These are phyloP conservation scores for Penicillium sp. DNA, from an alignment of 2,329 filamentous ascomycete species.

Conservation along the genomic window DNA sequence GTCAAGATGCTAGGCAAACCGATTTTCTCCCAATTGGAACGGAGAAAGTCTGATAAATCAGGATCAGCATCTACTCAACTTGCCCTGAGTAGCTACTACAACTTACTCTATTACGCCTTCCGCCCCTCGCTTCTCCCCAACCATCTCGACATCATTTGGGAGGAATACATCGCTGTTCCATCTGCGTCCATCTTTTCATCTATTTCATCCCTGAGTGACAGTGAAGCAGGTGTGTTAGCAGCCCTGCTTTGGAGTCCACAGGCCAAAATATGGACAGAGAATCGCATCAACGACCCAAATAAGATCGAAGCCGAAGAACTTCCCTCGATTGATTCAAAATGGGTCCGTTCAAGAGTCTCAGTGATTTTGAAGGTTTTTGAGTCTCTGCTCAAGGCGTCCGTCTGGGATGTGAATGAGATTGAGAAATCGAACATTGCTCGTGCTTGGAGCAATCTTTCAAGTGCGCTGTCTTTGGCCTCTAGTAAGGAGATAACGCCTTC, in stretches of 20 bases:
- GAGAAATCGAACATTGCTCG: conserved; percentile 51
- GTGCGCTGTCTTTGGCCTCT: conserved; percentile 59
- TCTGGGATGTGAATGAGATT: conserved; percentile 50
- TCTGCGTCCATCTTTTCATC: conserved; percentile 58
- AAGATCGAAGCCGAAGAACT: conserved; percentile 70
- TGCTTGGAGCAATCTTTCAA: conserved; percentile 62
- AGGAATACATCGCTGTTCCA: conserved; percentile 67
- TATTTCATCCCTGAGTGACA: conserved; percentile 54
- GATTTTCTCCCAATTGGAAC: conserved; percentile 66
- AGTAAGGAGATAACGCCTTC: conserved; percentile 91
- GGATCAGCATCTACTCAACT: conserved; percentile 53
- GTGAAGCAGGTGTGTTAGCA: conserved; percentile 70
- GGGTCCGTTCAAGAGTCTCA: conserved; percentile 72
- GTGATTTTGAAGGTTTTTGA: conserved; percentile 65
- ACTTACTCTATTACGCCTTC: conserved; percentile 79
- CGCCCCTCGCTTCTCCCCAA: conserved; percentile 65
- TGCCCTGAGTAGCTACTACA: conserved; percentile 72
- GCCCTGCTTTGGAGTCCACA: conserved; percentile 59
- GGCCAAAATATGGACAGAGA: conserved; percentile 69
- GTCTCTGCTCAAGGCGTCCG: conserved; percentile 50
- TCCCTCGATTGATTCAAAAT: conserved; percentile 80
- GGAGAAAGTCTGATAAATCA: conserved; percentile 56
- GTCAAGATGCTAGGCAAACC: conserved; percentile 68
- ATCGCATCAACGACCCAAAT: conserved; percentile 63
- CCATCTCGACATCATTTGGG: conserved; percentile 78